phyloP scores from a whole-genome alignment of 2,329 filamentous ascomycete genomes.

The Colletotrichum siamense region DNA sequence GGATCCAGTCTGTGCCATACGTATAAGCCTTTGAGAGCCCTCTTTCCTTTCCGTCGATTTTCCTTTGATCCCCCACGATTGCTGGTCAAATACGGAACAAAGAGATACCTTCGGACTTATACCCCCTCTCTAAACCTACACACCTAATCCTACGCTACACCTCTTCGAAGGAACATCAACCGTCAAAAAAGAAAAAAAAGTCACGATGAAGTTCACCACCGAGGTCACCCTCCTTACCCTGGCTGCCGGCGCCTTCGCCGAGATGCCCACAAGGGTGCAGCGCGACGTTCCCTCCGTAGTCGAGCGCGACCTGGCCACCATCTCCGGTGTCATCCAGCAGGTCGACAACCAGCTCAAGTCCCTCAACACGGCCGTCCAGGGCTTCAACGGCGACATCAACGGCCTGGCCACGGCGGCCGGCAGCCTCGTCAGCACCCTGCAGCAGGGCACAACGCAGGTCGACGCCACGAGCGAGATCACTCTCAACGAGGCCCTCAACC shows the following conservation, averaged over 20 bases:
- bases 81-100: conserved; percentile 16
- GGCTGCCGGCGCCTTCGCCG: conserved; percentile 21
- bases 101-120: background rate
- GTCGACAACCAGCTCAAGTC: conserved; percentile 24
- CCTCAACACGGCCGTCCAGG: conserved; percentile 27
- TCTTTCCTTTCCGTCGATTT: background rate
- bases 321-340: conserved; percentile 19
- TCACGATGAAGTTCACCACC: conserved; percentile 26
- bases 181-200: background rate
- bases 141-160: background rate
- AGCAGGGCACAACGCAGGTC: conserved; percentile 19
- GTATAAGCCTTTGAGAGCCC: conserved; percentile 14
- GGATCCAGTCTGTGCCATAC: conserved; percentile 9
- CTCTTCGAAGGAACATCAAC: background rate
- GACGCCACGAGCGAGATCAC: conserved; percentile 19
- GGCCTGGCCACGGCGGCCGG: conserved; percentile 25
- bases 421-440: conserved; percentile 23
- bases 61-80: background rate
- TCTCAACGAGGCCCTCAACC: conserved; percentile 22
- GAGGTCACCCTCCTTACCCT: conserved; percentile 17
- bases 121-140: background rate
- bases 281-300: background rate
- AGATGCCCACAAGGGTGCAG: conserved; percentile 8
- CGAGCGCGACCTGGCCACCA: conserved; percentile 21
- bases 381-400: conserved; percentile 27